Evolutionary conservation across 2,329 filamentous ascomycete genomes (phyloP).

Genomic region (Plectosphaerella plurivora): DNA sequence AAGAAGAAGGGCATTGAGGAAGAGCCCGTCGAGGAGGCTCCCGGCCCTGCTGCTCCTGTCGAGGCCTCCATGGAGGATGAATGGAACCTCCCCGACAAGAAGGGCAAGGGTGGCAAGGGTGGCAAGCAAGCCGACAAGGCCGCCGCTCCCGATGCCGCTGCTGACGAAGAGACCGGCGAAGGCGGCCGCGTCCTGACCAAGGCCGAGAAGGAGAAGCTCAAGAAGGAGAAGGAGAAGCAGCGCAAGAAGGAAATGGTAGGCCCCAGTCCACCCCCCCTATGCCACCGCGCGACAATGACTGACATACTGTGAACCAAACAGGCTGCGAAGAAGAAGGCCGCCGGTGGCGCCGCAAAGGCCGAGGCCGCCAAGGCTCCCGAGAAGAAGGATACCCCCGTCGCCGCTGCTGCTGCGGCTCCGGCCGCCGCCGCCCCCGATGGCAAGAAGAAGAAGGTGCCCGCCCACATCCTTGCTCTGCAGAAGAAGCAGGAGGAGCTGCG

Average conservation of each 20-base stretch:
- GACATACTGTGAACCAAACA: conserved; percentile 21
- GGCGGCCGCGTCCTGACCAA: conserved; percentile 80
- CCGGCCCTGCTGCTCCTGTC: conserved; percentile 66
- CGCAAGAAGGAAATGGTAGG: conserved; percentile 92
- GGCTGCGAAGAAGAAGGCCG: conserved; percentile 78
- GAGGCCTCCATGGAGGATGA: conserved; percentile 84
- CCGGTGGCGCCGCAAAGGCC: conserved; percentile 29
- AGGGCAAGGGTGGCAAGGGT: conserved; percentile 55
- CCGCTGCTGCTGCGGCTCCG: conserved; percentile 22
- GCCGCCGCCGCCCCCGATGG: conserved; percentile 44
- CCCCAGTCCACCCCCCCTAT: not conserved
- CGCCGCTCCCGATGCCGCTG: conserved; percentile 32
- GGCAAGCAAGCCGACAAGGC: conserved; percentile 35
- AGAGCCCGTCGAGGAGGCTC: conserved; percentile 52
- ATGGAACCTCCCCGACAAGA: conserved; percentile 77
- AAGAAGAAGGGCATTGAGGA: conserved; percentile 89
- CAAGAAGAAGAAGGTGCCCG: conserved; percentile 86
- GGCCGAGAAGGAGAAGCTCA: conserved; percentile 96
- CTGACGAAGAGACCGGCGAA: conserved; percentile 44
- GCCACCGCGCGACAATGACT: too few relatives aligned
- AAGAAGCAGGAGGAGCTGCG: conserved; percentile 79
- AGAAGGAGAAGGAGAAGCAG: conserved; percentile 98
- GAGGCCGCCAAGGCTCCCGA: conserved; percentile 50
- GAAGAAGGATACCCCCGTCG: conserved; percentile 42
- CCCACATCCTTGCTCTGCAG: conserved; percentile 68